phyloP scores from a whole-genome alignment of 2,329 filamentous ascomycete genomes.

The Diaporthe ilicicola region DNA sequence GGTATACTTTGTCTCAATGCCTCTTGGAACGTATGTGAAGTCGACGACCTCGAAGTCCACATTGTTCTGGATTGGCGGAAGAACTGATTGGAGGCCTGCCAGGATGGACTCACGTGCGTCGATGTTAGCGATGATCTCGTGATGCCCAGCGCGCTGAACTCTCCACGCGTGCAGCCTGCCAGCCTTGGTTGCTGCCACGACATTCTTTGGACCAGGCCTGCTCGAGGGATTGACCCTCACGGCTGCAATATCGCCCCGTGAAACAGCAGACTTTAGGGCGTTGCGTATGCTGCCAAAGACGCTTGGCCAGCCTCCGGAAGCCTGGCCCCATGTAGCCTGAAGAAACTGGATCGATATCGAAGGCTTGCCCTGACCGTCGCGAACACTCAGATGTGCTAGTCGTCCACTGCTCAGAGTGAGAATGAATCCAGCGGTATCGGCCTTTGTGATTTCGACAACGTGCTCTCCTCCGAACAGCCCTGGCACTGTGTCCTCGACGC shows the following conservation, averaged over 20 bases:
- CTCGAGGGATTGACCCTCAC: slow-evolving; percentile 77
- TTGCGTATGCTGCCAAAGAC: slow-evolving; percentile 85
- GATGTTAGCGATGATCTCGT: slow-evolving; percentile 75
- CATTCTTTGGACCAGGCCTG: slow-evolving; percentile 83
- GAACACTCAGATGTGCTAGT: slow-evolving; percentile 84
- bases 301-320: slow-evolving; percentile 57
- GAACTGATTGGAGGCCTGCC: slow-evolving; percentile 65
- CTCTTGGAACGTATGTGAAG: slow-evolving; percentile 73
- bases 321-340: slow-evolving; percentile 65
- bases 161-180: slow-evolving; percentile 87
- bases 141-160: slow-evolving; percentile 86
- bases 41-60: slow-evolving; percentile 80
- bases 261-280: slow-evolving; percentile 74
- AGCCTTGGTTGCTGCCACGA: slow-evolving; percentile 80
- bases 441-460: slow-evolving; percentile 79
- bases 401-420: slow-evolving; percentile 86
- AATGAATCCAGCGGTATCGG: slow-evolving; percentile 86
- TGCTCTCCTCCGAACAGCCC: slow-evolving; percentile 82
- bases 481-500: slow-evolving; percentile 77
- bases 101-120: slow-evolving; percentile 74
- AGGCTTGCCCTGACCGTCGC: slow-evolving; percentile 87
- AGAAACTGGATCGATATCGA: slow-evolving; percentile 82
- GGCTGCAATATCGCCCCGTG: slow-evolving; percentile 81
- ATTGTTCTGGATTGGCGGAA: slow-evolving; percentile 57
- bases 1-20: slow-evolving; percentile 57